A percentile compares a stretch with the other conserved stretches of the same genome.
Evolutionary conservation across 2,329 filamentous ascomycete species (phyloP).

Genomic region (Fusarium sp.): DNA sequence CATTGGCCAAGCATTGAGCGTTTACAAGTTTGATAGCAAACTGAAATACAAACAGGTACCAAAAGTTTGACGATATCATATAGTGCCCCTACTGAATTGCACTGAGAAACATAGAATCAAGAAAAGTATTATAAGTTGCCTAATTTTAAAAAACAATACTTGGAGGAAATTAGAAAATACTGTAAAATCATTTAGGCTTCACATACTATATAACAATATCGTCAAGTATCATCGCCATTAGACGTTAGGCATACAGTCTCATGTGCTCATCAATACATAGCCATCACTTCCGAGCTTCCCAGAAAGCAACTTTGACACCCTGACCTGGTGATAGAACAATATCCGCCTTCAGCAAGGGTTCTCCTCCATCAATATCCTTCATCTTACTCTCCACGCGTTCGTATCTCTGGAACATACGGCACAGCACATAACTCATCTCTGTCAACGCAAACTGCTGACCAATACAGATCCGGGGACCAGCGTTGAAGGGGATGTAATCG

Average conservation of each 20-base stretch:
- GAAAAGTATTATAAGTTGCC: background rate
- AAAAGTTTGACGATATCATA: too few species aligned
- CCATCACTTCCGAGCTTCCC: slow-evolving; percentile 57
- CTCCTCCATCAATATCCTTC: slow-evolving; percentile 67
- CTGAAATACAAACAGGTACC: background rate
- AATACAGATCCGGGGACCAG: slow-evolving; percentile 80
- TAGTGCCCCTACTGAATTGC: too few species aligned
- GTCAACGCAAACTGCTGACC: slow-evolving; percentile 87
- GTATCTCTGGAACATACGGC: slow-evolving; percentile 80
- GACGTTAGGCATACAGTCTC: background rate
- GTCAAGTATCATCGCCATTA: too few species aligned
- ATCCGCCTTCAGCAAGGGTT: slow-evolving; percentile 69
- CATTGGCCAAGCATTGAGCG: background rate
- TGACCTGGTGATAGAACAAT: slow-evolving; percentile 73
- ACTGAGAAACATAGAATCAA: too few species aligned
- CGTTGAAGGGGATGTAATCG: slow-evolving; percentile 83
- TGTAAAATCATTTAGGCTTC: background rate
- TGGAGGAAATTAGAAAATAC: background rate
- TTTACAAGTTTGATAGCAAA: background rate
- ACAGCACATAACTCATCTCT: slow-evolving; percentile 81
- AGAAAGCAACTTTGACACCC: slow-evolving; percentile 72
- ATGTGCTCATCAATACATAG: background rate
- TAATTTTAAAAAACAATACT: background rate
- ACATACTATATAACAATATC: background rate
- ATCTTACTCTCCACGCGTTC: slow-evolving; percentile 73